Conservation (phyloP, 805 yeast genomes). For the Suhomyces sp. region DNA sequence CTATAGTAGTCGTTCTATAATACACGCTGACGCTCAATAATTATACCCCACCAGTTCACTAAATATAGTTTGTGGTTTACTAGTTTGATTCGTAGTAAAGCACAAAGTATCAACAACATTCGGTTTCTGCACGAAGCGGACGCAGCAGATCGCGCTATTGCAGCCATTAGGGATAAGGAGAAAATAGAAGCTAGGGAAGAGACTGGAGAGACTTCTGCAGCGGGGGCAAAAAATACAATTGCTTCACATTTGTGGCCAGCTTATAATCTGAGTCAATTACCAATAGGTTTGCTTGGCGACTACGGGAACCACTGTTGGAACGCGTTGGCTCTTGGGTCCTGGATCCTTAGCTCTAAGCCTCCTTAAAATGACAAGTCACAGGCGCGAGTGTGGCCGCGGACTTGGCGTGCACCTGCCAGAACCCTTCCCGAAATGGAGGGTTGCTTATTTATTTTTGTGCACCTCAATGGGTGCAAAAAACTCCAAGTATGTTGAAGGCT, state of each 20-base stretch:
- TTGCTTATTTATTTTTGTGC: background rate
- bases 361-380: background rate
- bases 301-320: background rate
- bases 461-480: background rate
- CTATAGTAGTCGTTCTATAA: background rate
- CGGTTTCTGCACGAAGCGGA: background rate
- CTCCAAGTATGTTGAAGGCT: background rate
- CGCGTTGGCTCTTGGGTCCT: background rate
- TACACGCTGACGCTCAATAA: background rate
- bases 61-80: background rate
- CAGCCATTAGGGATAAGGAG: background rate
- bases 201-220: no score
- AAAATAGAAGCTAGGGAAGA: background rate
- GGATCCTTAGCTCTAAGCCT: background rate
- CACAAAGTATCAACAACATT: background rate
- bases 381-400: no score
- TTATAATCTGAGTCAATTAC: no score
- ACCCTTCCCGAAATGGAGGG: background rate
- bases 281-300: background rate
- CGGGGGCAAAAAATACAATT: no score
- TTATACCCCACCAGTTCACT: background rate
- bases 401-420: background rate
- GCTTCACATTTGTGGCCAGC: no score
- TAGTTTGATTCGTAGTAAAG: background rate
- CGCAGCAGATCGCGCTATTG: background rate